Evolutionary conservation across 2,329 filamentous ascomycete species (phyloP).

Genomic region (Botryotinia convoluta): DNA sequence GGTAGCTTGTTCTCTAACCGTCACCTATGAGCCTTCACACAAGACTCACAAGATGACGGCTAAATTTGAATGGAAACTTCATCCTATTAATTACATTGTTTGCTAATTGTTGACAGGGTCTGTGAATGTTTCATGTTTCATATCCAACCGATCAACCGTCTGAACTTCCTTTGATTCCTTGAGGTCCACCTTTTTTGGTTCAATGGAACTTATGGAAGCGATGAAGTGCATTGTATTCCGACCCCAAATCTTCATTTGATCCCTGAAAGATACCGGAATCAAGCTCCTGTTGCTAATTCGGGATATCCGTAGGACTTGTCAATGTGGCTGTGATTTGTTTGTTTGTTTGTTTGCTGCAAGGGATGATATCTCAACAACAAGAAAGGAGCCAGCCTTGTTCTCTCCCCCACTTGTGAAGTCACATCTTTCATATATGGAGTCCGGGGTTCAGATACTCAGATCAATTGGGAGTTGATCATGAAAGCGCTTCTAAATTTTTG

Average conservation of each 20-base stretch:
- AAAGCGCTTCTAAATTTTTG: background rate
- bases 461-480: background rate
- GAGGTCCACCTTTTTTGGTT: background rate
- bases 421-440: background rate
- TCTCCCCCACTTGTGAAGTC: slow-evolving; percentile 4
- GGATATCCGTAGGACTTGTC: background rate
- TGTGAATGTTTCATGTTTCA: slow-evolving; percentile 1
- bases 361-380: background rate
- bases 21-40: background rate
- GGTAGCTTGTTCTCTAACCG: background rate
- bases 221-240: background rate
- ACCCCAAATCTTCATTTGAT: background rate
- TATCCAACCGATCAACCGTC: background rate
- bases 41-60: background rate
- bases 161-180: slow-evolving; percentile 3
- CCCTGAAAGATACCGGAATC: background rate
- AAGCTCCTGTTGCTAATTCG: background rate
- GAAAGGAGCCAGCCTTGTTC: background rate
- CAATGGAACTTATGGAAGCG: background rate
- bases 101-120: background rate
- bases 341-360: background rate
- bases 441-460: background rate
- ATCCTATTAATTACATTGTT: background rate
- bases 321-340: slow-evolving; percentile 3
- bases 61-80: background rate